Evolutionary conservation across 257 asterid species (phyloP).

Genomic region (Ilex aquifolium): DNA sequence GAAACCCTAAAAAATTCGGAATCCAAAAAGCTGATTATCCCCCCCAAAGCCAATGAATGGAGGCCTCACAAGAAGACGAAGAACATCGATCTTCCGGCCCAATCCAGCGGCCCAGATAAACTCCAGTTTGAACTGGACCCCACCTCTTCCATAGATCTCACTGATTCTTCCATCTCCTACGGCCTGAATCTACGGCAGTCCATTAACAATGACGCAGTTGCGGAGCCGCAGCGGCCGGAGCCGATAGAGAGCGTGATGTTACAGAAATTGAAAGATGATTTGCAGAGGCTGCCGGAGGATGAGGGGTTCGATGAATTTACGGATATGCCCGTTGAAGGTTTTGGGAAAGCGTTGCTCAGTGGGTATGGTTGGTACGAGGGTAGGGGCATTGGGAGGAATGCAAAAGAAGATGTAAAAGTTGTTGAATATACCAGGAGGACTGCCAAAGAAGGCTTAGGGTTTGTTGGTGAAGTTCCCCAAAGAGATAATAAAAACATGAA

Average conservation of each 20-base stretch:
- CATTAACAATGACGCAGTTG: slow-evolving; percentile 1
- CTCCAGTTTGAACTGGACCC: slow-evolving; percentile 60
- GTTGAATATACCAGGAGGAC: slow-evolving; percentile 41
- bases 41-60: slow-evolving; percentile 65
- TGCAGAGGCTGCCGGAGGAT: slow-evolving; percentile 53
- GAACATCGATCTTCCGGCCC: slow-evolving; percentile 44
- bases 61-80: slow-evolving; percentile 51
- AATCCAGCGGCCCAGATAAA: slow-evolving; percentile 31
- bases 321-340: slow-evolving; percentile 79
- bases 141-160: slow-evolving; percentile 27
- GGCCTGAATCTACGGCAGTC: slow-evolving; percentile 66
- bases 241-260: slow-evolving; percentile 36
- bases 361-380: slow-evolving; percentile 92
- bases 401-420: slow-evolving; percentile 57
- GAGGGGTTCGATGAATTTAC: slow-evolving; percentile 43
- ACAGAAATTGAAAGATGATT: slow-evolving; percentile 51
- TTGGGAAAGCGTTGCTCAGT: slow-evolving; percentile 53
- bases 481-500: slow-evolving; percentile 18
- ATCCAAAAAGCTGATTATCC: slow-evolving; percentile 28
- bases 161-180: slow-evolving; percentile 34
- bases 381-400: slow-evolving; percentile 65
- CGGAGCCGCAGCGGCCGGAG: not conserved
- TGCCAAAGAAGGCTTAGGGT: slow-evolving; percentile 84
- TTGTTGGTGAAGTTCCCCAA: slow-evolving; percentile 23
- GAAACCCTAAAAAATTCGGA: slow-evolving; percentile 31